A percentile compares a stretch with the other conserved stretches of the same genome.
phyloP scores from a whole-genome alignment of 2,329 filamentous ascomycete genomes.

The Pseudogymnoascus sp. region DNA sequence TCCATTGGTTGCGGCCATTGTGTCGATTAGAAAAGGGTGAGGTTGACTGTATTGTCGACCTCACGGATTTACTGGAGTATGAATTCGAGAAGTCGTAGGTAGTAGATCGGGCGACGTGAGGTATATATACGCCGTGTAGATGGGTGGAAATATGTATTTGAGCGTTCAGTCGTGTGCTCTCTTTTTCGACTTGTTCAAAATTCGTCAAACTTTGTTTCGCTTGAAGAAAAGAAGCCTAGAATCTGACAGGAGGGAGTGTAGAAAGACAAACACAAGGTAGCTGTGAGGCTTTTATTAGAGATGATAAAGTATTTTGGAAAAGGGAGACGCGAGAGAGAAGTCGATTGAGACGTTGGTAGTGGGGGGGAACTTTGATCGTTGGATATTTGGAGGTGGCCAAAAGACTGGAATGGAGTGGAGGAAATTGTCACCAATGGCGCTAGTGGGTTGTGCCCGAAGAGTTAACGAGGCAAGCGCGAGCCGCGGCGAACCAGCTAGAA shows the following conservation, averaged over 20 bases:
- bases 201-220: slow-evolving; percentile 8
- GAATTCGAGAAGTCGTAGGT: slow-evolving; percentile 2
- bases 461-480: slow-evolving; percentile 10
- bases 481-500: slow-evolving; percentile 9
- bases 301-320: slow-evolving; percentile 5
- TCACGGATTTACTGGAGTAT: neutral
- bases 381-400: slow-evolving; percentile 8
- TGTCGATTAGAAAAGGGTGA: slow-evolving; percentile 2
- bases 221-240: slow-evolving; percentile 7
- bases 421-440: slow-evolving; percentile 10
- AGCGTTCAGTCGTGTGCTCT: slow-evolving; percentile 5
- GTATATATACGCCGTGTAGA: slow-evolving; percentile 6
- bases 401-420: slow-evolving; percentile 7
- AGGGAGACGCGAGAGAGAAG: slow-evolving; percentile 8
- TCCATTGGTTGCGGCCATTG: slow-evolving; percentile 28
- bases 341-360: slow-evolving; percentile 6
- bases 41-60: neutral
- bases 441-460: slow-evolving; percentile 9
- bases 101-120: neutral
- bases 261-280: slow-evolving; percentile 9
- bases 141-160: slow-evolving; percentile 3
- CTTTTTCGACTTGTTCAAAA: slow-evolving; percentile 1
- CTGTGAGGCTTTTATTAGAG: slow-evolving; percentile 6
- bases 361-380: slow-evolving; percentile 9
- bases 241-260: slow-evolving; percentile 7